Base-by-base conservation (phyloP, 163 green algal genomes). In the Scenedesmus sp. region DNA sequence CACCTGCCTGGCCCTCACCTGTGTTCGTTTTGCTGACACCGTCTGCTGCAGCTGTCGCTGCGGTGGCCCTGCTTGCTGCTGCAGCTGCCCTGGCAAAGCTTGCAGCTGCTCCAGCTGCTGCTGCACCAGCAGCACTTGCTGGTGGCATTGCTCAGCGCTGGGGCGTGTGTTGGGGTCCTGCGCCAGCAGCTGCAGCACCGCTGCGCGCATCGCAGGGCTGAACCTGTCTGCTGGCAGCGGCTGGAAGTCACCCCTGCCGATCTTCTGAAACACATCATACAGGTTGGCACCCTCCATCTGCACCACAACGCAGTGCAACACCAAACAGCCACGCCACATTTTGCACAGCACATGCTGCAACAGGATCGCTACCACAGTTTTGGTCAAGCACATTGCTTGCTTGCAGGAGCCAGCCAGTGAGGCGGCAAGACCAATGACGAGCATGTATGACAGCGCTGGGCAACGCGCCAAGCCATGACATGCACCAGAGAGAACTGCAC, bases 181-280 rank as follows among this genome's bases (percentile, higher is more conserved):
- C 20, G 76, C 86, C 20, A 82, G 46, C 43, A 84, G 61, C 12
- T 70, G 46, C 44, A 42, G 72, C n/a, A 85, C 70, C 10, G 73
- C 37, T 6, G 33, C 49, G 24, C 37, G 72, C 30, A 96, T 86
- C 35, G 93, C 91, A 37, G 84, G 53, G 59, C 81, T 92, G 89
- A 95, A 96, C 80, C 90, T 88, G 78, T 94, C 94, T 68, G 87
- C 83, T 49, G 94, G 88, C 84, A 96, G 90, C 3, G 88, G 92
- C 42, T 83, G 73, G 76, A 95, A 96, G 40, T 93, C 89, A 18
- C 93, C 92, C 46, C 90, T 92, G 72, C 80, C 92, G 82, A 95
- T 94, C 83, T 94, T 94, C 89, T 94, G 92, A 44, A 95, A 95
- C 68, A 96, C 93, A 61, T 95, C 92, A 85, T 94, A 95, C 81